Evolutionary conservation across 108 stramenopile genomes (phyloP).

Genomic region (Asterionellopsis glacialis): DNA sequence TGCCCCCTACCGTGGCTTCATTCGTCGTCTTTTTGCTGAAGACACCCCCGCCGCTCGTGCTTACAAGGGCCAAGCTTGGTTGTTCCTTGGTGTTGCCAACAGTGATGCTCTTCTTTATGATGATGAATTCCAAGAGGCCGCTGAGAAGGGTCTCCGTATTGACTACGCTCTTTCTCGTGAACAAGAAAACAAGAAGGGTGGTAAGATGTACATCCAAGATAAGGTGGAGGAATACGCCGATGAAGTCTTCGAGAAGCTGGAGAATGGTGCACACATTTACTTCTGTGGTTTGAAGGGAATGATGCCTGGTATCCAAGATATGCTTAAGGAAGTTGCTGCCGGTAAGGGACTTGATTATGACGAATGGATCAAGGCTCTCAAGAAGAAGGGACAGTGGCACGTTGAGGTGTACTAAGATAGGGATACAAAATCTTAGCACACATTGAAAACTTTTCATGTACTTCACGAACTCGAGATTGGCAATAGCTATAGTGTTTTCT

Average conservation of each 20-base stretch:
- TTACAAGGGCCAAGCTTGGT: slow-evolving; percentile 95
- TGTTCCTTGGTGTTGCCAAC: slow-evolving; percentile 98
- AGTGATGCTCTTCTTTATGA: slow-evolving; percentile 94
- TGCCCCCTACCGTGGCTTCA: slow-evolving; percentile 95
- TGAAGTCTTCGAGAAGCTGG: slow-evolving; percentile 88
- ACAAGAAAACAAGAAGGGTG: slow-evolving; percentile 90
- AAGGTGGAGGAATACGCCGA: slow-evolving; percentile 94
- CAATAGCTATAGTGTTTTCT: no score
- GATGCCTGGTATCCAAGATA: slow-evolving; percentile 97
- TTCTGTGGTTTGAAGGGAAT: slow-evolving; percentile 99
- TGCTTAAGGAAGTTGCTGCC: slow-evolving; percentile 85
- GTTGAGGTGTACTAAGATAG: slow-evolving; percentile 76
- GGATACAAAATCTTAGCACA: no score
- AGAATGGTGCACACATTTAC: slow-evolving; percentile 95
- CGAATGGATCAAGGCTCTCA: slow-evolving; percentile 80
- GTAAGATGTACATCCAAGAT: slow-evolving; percentile 99
- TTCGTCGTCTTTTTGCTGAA: slow-evolving; percentile 94
- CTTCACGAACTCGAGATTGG: no score
- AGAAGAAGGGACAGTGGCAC: slow-evolving; percentile 82
- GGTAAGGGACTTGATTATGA: slow-evolving; percentile 89
- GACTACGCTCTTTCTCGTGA: slow-evolving; percentile 96
- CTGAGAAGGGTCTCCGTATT: slow-evolving; percentile 78
- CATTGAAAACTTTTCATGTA: no score
- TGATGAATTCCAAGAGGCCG: slow-evolving; percentile 93
- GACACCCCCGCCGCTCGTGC: slow-evolving; percentile 86